phyloP scores from a whole-genome alignment of 345 rosid genomes.

The Brassica cretica region DNA sequence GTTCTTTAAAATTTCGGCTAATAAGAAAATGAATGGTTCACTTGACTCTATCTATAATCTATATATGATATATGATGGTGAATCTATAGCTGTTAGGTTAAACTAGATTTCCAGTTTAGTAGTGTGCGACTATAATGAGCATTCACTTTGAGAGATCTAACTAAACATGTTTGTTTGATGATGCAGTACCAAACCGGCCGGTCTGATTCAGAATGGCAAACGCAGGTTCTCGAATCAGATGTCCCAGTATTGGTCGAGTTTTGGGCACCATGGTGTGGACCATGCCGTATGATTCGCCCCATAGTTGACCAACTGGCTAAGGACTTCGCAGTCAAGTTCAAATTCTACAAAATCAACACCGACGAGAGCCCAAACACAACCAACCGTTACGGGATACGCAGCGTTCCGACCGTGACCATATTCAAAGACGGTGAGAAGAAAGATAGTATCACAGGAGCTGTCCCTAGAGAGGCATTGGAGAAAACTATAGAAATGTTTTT shows the following conservation, averaged over 20 bases:
- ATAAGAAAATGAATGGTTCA: not conserved
- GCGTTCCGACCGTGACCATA: slow-evolving; percentile 66
- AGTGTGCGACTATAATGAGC: not conserved
- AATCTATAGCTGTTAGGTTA: not conserved
- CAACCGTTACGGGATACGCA: slow-evolving; percentile 60
- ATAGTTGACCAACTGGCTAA: slow-evolving; percentile 55
- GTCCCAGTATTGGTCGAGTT: slow-evolving; percentile 64
- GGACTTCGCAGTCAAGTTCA: slow-evolving; percentile 65
- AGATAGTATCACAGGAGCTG: slow-evolving; percentile 65
- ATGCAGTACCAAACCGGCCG: slow-evolving; percentile 52
- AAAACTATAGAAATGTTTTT: slow-evolving; percentile 63
- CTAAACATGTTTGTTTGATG: slow-evolving; percentile 18
- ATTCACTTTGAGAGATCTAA: not conserved
- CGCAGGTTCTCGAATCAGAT: slow-evolving; percentile 57
- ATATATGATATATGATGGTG: no score
- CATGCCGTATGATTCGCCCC: slow-evolving; percentile 73
- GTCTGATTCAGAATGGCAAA: slow-evolving; percentile 60
- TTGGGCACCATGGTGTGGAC: slow-evolving; percentile 91
- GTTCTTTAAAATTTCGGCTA: not conserved
- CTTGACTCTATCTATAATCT: not conserved
- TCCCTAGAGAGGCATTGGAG: slow-evolving; percentile 59
- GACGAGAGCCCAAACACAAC: slow-evolving; percentile 64
- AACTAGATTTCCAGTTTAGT: not conserved
- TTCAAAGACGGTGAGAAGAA: slow-evolving; percentile 72
- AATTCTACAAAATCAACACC: slow-evolving; percentile 67